These are phyloP conservation scores for Alternaria infectoria DNA, from an alignment of 2,329 filamentous ascomycete species.

Conservation along the genomic window DNA sequence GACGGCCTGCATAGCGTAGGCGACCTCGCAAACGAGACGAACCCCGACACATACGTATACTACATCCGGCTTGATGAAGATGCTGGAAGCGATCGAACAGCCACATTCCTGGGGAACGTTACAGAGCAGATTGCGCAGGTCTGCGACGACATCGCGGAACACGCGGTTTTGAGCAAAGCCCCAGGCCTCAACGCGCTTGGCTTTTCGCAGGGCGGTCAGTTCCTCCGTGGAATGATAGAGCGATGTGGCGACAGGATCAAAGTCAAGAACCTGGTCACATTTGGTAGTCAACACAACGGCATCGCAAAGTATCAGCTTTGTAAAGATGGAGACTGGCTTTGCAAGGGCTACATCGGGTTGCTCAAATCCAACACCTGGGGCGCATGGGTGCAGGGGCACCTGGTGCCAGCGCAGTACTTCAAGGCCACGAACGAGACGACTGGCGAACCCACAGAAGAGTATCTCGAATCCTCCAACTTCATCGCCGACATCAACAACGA, in stretches of 20 bases:
- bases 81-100: conserved; percentile 72
- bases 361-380: conserved; percentile 83
- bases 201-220: conserved; percentile 95
- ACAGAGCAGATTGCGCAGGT: conserved; percentile 77
- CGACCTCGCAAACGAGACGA: conserved; percentile 70
- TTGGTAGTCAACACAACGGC: conserved; percentile 90
- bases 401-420: conserved; percentile 96
- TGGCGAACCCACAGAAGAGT: conserved; percentile 63
- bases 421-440: conserved; percentile 68
- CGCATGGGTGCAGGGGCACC: conserved; percentile 73
- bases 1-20: conserved; percentile 76
- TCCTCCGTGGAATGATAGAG: conserved; percentile 89
- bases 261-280: conserved; percentile 81
- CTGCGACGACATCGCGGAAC: conserved; percentile 75
- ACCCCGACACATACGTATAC: conserved; percentile 87
- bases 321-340: conserved; percentile 74
- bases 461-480: conserved; percentile 83
- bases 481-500: conserved; percentile 98
- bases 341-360: conserved; percentile 78
- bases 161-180: conserved; percentile 81
- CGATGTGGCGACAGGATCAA: conserved; percentile 75
- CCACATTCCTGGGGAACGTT: conserved; percentile 91
- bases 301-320: conserved; percentile 85
- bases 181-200: conserved; percentile 89
- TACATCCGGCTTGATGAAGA: conserved; percentile 74